A percentile compares a stretch with the other conserved stretches of the same genome.
Conservation (phyloP, 2,329 filamentous ascomycete species). For the Scedosporium apiospermum region DNA sequence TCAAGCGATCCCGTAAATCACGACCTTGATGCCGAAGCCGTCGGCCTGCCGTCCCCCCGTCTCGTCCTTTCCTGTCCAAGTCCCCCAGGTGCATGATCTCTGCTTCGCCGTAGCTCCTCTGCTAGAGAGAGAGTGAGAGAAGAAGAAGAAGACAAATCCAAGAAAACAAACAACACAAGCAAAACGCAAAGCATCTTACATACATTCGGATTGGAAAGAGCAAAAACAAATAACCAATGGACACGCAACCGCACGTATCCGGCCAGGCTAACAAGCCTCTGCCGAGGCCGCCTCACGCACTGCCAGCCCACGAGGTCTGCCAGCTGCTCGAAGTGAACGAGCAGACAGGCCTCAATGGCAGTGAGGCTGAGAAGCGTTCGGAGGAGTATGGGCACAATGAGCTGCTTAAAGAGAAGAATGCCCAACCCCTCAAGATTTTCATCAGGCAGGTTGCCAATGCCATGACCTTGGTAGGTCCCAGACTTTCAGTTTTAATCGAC, state of each 20-base stretch:
- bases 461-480: conserved; percentile 37
- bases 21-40: neutral
- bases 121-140: neutral
- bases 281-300: conserved; percentile 46
- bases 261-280: conserved; percentile 29
- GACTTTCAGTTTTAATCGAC: neutral
- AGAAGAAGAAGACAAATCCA: neutral
- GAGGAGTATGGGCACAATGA: conserved; percentile 48
- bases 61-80: neutral
- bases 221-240: neutral
- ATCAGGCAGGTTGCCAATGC: conserved; percentile 48
- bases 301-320: conserved; percentile 37
- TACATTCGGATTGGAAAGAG: neutral
- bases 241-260: conserved; percentile 16
- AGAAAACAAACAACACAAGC: neutral
- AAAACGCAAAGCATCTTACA: neutral
- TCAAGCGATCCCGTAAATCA: neutral
- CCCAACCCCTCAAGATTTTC: conserved; percentile 48
- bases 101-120: neutral
- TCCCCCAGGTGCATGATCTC: neutral
- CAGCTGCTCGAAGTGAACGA: conserved; percentile 41
- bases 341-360: conserved; percentile 41
- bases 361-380: conserved; percentile 41
- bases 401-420: conserved; percentile 34
- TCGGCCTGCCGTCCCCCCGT: neutral